Evolutionary conservation across 495 filamentous ascomycete species (phyloP), one percentile per base, ranked within the genome.

Genomic region (Wilcoxina mikolae): DNA sequence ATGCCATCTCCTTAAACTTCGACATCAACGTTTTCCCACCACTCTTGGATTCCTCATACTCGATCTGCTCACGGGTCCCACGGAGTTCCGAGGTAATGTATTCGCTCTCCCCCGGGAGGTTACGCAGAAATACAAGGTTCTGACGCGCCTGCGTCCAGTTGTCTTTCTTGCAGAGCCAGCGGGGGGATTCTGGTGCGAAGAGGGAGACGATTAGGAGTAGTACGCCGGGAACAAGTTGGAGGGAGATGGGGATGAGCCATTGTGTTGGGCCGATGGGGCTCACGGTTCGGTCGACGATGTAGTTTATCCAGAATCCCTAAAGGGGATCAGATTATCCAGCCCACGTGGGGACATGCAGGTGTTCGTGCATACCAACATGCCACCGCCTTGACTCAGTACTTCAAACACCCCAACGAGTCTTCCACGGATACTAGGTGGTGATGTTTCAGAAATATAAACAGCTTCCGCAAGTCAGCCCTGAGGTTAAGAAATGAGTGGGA

Each of bases 201-300:
- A 77, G 12, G 18, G 71, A 67, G 27, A 74, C 71, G 1, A 72
- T 55, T 45, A 76, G 62, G 22, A 83, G 68, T 12, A 78, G 60
- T 9, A 69, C 67, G 1, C 73, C 68, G 2, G 77, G 78, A 24
- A 77, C 69, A 11, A 81, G 60, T 62, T 81, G 79, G 3, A 81
- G 64, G 5, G 71, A 73, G 38, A 79, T 72, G 10, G 78, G 77
- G 55, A 80, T 76, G 20, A 74, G 51, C 77, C 78, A 80, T 58
- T 79, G 76, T 38, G 62, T 69, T 15, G 68, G 67, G 5, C 67
- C 66, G 0, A 42, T 54, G 23, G 59, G 53, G n/a, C 69, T 58
- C 3, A 75, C 59, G 43, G 68, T 70, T 25, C 71, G 58, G 15
- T 70, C 59, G 3, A 77, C 73, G 24, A 73, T 73, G 51, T 79